These are phyloP conservation scores for Hypholoma fasciculare DNA, from an alignment of 768 basidiomycete species.

Conservation along the genomic window DNA sequence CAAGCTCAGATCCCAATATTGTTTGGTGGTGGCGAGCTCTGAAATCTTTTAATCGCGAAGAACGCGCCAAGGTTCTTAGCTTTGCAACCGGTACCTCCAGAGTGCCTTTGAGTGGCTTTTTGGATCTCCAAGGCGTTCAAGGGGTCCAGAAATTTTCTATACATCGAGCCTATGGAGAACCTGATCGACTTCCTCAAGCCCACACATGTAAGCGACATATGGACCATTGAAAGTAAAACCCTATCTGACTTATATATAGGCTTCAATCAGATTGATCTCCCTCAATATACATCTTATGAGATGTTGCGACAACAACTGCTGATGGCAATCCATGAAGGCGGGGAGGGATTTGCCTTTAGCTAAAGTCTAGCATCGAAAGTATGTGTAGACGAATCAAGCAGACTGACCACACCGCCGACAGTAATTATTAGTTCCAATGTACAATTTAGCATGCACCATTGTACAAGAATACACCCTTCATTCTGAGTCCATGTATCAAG, in stretches of 20 bases:
- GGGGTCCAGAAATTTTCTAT: constrained; percentile 96
- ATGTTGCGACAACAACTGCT: constrained; percentile 90
- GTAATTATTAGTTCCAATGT: constrained; percentile 15
- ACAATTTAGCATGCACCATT: constrained; percentile 14
- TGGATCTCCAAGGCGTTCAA: constrained; percentile 92
- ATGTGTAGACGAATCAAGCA: constrained; percentile 8
- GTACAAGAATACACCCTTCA: background rate
- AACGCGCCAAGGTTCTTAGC: constrained; percentile 94
- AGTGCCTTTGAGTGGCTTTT: constrained; percentile 93
- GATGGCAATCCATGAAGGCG: constrained; percentile 93
- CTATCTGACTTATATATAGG: constrained; percentile 42
- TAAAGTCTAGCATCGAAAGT: constrained; percentile 16
- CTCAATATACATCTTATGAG: constrained; percentile 94
- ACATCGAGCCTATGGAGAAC: constrained; percentile 87
- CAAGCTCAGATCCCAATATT: constrained; percentile 90
- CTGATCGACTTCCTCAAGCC: constrained; percentile 84
- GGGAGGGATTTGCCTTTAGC: constrained; percentile 91
- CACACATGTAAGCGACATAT: constrained; percentile 69
- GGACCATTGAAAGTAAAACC: no score
- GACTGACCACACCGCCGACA: background rate
- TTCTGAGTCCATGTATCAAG: background rate
- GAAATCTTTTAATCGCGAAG: constrained; percentile 96
- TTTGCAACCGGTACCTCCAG: constrained; percentile 94
- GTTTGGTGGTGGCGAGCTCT: constrained; percentile 99
- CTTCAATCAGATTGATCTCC: constrained; percentile 94